Percentiles rank a stretch among this genome's conserved stretches.
Conservation (phyloP, 2,329 filamentous ascomycete species). For the Knoxdaviesia capensis region DNA sequence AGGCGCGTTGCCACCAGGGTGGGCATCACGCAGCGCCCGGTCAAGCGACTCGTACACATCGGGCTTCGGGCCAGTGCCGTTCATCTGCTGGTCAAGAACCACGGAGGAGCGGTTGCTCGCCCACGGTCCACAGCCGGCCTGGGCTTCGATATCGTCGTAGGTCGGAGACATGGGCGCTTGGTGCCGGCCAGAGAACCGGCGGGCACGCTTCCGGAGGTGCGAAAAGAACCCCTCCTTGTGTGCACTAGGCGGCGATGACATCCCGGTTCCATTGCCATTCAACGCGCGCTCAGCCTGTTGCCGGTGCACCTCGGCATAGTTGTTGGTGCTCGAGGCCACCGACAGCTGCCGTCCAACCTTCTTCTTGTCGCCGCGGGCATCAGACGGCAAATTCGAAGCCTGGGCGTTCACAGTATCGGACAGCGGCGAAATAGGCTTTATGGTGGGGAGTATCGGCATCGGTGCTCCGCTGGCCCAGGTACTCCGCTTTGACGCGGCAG, state of each 20-base stretch:
- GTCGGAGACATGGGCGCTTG: slow-evolving; percentile 61
- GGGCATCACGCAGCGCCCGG: slow-evolving; percentile 32
- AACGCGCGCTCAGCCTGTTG: slow-evolving; percentile 82
- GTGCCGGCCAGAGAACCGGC: slow-evolving; percentile 79
- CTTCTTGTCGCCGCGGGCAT: slow-evolving; percentile 44
- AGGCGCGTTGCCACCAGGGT: slow-evolving; percentile 23
- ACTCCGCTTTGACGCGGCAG: slow-evolving; percentile 51
- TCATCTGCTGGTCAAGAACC: slow-evolving; percentile 41
- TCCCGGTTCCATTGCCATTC: slow-evolving; percentile 51
- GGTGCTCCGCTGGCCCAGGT: slow-evolving; percentile 91
- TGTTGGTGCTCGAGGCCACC: slow-evolving; percentile 75
- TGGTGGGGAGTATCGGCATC: slow-evolving; percentile 90
- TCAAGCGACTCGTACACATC: slow-evolving; percentile 41
- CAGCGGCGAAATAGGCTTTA: slow-evolving; percentile 88
- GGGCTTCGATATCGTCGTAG: slow-evolving; percentile 79
- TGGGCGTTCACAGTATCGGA: slow-evolving; percentile 84
- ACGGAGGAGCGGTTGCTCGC: slow-evolving; percentile 70
- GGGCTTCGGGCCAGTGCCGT: slow-evolving; percentile 28
- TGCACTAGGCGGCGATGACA: slow-evolving; percentile 56
- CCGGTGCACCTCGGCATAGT: slow-evolving; percentile 76
- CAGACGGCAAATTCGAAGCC: slow-evolving; percentile 33
- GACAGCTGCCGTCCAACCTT: slow-evolving; percentile 93
- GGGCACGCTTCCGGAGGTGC: slow-evolving; percentile 79
- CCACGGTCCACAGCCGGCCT: slow-evolving; percentile 81
- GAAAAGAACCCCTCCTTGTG: slow-evolving; percentile 98